Conservation (phyloP, 257 asterid species). For the Leptodermis oblonga region DNA sequence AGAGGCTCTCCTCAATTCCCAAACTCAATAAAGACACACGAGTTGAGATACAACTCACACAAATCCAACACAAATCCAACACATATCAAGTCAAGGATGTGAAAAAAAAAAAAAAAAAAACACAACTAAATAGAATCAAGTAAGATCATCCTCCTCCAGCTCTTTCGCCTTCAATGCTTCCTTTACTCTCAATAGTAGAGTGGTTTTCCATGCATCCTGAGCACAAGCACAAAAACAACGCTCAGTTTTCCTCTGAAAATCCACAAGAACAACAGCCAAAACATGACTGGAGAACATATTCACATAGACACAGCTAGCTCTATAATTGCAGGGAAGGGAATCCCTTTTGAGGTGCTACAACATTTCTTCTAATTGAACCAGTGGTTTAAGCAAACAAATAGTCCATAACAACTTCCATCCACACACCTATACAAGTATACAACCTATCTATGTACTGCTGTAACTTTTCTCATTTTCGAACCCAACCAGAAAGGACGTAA, state of each 20-base stretch:
- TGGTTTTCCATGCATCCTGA: constrained; percentile 92
- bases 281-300: neutral
- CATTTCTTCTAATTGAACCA: neutral
- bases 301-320: neutral
- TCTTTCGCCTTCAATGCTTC: constrained; percentile 91
- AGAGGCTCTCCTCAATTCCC: neutral
- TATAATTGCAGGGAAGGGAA: neutral
- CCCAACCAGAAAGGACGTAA: neutral
- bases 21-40: neutral
- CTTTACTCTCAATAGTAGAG: constrained; percentile 92
- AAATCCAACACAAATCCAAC: neutral
- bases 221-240: constrained; percentile 1
- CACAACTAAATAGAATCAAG: too few relatives aligned
- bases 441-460: neutral
- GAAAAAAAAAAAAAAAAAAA: too few relatives aligned
- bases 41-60: constrained; percentile 6
- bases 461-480: neutral
- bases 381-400: neutral
- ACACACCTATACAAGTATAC: neutral
- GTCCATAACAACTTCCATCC: too few relatives aligned
- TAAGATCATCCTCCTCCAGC: constrained; percentile 90
- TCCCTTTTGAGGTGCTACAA: neutral
- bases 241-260: neutral
- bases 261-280: neutral
- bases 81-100: constrained; percentile 3